Conservation (phyloP, 331 rosid species). For the Prunus yedoensis region DNA sequence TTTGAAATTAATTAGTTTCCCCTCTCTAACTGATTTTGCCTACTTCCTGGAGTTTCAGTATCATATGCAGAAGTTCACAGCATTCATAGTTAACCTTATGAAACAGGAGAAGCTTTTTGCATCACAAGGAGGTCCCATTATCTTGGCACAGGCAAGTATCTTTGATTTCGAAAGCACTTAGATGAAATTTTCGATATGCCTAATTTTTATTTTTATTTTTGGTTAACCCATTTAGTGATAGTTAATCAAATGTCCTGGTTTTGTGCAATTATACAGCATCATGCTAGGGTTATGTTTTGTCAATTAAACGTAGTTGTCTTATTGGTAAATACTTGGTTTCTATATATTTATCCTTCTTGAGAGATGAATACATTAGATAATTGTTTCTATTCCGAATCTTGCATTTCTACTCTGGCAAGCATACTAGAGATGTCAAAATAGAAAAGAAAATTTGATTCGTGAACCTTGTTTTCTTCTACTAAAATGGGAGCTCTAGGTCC, state of each 20-base stretch:
- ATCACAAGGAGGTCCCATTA: constrained; percentile 94
- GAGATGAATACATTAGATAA: background rate
- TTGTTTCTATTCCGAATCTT: background rate
- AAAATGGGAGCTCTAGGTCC: constrained; percentile 8
- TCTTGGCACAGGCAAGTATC: constrained; percentile 88
- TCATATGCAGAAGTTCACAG: constrained; percentile 85
- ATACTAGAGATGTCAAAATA: background rate
- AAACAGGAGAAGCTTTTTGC: constrained; percentile 86
- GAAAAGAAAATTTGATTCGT: background rate
- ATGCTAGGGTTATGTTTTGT: background rate
- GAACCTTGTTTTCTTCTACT: constrained; percentile 10
- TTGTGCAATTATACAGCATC: background rate
- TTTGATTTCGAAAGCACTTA: constrained; percentile 4
- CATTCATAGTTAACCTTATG: constrained; percentile 79
- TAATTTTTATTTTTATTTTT: background rate
- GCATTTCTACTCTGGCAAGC: background rate
- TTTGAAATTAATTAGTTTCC: background rate
- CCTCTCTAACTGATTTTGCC: constrained; percentile 28
- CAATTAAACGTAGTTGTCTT: background rate
- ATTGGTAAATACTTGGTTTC: background rate
- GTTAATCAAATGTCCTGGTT: background rate
- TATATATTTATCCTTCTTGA: background rate
- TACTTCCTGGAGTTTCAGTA: constrained; percentile 46
- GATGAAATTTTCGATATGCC: background rate
- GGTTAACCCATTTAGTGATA: background rate